Conservation (phyloP, 2,329 filamentous ascomycete species). For the Delphinella strobiligena region DNA sequence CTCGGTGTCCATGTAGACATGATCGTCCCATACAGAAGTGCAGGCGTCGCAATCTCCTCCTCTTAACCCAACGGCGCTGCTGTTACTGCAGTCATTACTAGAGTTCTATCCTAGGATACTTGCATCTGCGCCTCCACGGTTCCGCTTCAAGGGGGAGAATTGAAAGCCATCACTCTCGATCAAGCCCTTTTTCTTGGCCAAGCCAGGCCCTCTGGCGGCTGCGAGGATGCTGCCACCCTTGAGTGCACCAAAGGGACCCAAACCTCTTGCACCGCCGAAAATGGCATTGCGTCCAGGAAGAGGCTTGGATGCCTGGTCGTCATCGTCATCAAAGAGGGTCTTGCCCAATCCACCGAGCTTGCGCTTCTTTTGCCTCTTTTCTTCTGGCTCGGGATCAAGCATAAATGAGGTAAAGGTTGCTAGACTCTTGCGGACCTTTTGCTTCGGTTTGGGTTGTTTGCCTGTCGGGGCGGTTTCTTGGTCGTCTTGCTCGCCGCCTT, state of each 20-base stretch:
- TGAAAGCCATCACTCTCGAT: slow-evolving; percentile 24
- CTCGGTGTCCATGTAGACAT: too few relatives aligned
- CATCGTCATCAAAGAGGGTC: slow-evolving; percentile 28
- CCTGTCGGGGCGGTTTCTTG: slow-evolving; percentile 16
- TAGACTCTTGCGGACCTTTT: slow-evolving; percentile 32
- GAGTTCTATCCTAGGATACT: slow-evolving; percentile 6
- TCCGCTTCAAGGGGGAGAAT: slow-evolving; percentile 24
- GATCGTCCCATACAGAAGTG: too few relatives aligned
- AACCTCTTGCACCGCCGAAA: slow-evolving; percentile 19
- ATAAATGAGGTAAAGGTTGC: slow-evolving; percentile 30
- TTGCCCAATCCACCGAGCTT: slow-evolving; percentile 25
- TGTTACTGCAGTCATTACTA: too few relatives aligned
- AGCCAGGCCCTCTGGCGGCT: slow-evolving; percentile 10
- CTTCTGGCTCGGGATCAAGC: slow-evolving; percentile 18
- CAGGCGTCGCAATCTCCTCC: too few relatives aligned
- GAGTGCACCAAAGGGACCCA: slow-evolving; percentile 18
- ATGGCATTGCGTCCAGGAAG: slow-evolving; percentile 13
- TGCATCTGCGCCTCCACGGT: slow-evolving; percentile 11
- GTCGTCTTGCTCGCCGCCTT: slow-evolving; percentile 22
- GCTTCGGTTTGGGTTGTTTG: slow-evolving; percentile 15
- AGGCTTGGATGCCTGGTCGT: slow-evolving; percentile 18
- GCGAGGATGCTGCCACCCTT: slow-evolving; percentile 13
- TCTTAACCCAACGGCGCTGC: too few relatives aligned
- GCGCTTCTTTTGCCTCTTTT: slow-evolving; percentile 23
- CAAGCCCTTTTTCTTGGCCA: slow-evolving; percentile 14